Evolutionary conservation across 2,329 filamentous ascomycete species (phyloP), one percentile per base, ranked within the genome.

Genomic region (Stachybotrys elegans): DNA sequence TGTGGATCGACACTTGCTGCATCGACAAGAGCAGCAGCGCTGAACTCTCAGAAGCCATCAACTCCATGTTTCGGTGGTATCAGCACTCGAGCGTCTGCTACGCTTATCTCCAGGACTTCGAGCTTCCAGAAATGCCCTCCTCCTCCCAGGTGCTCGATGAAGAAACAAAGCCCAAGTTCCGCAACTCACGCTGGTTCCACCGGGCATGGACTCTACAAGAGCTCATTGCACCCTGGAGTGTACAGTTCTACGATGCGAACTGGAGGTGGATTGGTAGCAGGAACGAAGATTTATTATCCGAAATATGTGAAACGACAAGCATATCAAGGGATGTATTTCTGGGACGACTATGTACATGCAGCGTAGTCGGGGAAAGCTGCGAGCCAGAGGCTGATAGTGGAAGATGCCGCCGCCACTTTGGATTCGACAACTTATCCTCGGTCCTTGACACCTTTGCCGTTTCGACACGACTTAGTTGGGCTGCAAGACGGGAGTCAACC

Each of bases 1-100:
- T 60, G 12, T 68, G 65, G 64, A 49, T 65, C 7, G 65, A 67
- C 41, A 65, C 56, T 4, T 65, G 63, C 52, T 63, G 63, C 20
- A 50, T 67, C 43, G 60, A 66, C 44, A 61, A 63, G 42, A 48
- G 43, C 3, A 61, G 56, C 43, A 58, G 53, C 22, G 53, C 59
- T 1, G 63, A 66, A 42, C 48, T 64, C 1, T 55, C 54, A 1
- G 56, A 64, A 43, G 55, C 62, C 1, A 66, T 54, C 40, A 54
- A 51, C 31, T 51, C 50, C 7, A 54, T 55, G 53, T 54, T 47
- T 13, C 29, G 22, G 13, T 68, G 62, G 61, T 68, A 68, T 43
- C 43, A 50, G 14, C 48, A 57, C 8, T 58, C 64, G 2, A 49
- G 41, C 7, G 39, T 56, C 2, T 68, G 64, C 40, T 63, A 61